Conservation (phyloP, 768 basidiomycete species). For the Boletus rex-veris region DNA sequence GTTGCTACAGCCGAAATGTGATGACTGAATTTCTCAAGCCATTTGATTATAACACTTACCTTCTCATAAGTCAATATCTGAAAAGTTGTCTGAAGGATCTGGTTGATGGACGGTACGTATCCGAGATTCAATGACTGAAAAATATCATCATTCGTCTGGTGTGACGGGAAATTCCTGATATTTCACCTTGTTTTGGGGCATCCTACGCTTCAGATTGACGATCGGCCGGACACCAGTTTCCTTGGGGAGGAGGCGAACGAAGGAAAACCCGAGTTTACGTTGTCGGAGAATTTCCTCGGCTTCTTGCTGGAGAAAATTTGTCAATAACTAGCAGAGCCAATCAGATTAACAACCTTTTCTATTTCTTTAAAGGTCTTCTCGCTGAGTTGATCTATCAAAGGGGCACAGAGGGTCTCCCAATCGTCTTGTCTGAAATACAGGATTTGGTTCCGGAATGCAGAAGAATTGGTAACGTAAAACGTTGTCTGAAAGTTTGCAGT, state of each 20-base stretch:
- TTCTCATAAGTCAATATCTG: slow-evolving; percentile 86
- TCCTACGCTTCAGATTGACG: slow-evolving; percentile 77
- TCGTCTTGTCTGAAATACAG: slow-evolving; percentile 95
- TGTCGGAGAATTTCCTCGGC: slow-evolving; percentile 65
- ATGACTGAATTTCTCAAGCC: background rate
- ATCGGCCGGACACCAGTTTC: slow-evolving; percentile 94
- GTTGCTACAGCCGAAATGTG: slow-evolving; percentile 44
- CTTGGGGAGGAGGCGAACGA: slow-evolving; percentile 87
- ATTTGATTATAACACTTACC: slow-evolving; percentile 36
- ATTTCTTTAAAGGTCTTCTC: slow-evolving; percentile 68
- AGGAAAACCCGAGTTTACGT: slow-evolving; percentile 77
- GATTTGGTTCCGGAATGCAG: slow-evolving; percentile 75
- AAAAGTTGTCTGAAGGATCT: slow-evolving; percentile 79
- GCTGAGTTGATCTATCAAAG: slow-evolving; percentile 74
- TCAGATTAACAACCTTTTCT: slow-evolving; percentile 46
- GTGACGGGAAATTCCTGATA: background rate
- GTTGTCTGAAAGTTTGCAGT: slow-evolving; percentile 54
- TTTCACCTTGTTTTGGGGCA: slow-evolving; percentile 32
- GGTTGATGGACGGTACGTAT: slow-evolving; percentile 72
- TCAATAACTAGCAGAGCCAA: background rate
- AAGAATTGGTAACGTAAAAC: slow-evolving; percentile 93
- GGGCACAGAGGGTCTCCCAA: slow-evolving; percentile 81
- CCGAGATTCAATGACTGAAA: slow-evolving; percentile 31
- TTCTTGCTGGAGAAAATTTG: slow-evolving; percentile 45
- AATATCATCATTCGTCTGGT: background rate